phyloP scores from a whole-genome alignment of 2,329 filamentous ascomycete genomes.

The Aspergillus eucalypticola region DNA sequence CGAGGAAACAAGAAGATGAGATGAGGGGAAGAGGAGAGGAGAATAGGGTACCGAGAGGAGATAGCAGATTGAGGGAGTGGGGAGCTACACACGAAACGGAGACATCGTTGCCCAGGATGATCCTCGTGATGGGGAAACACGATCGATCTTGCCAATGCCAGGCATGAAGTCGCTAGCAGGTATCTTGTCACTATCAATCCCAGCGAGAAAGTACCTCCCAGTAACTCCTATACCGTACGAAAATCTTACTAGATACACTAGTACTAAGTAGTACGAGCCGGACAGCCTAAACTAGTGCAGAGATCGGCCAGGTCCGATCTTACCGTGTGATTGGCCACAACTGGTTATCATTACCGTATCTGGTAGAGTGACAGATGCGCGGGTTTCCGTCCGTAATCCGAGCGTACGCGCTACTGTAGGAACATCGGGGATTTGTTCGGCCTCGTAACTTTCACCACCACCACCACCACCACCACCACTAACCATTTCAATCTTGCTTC shows the following conservation, averaged over 20 bases:
- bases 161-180: neutral
- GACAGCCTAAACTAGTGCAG: neutral
- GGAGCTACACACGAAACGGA: too few species aligned
- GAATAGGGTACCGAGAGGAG: too few species aligned
- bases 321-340: neutral
- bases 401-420: conserved; percentile 5
- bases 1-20: too few species aligned
- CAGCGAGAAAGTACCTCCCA: neutral
- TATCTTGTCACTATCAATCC: neutral
- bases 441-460: neutral
- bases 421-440: neutral
- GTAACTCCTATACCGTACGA: neutral
- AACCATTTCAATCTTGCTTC: neutral
- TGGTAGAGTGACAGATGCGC: neutral
- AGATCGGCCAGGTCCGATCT: neutral
- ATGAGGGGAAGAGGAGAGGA: too few species aligned
- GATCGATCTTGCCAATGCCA: neutral
- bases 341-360: neutral
- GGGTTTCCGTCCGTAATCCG: neutral
- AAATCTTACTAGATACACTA: neutral
- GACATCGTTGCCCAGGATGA: too few species aligned
- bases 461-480: neutral
- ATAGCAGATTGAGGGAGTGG: too few species aligned
- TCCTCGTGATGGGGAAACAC: neutral
- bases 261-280: neutral